Conservation (phyloP, 768 basidiomycete species). For the Collybia sp. region DNA sequence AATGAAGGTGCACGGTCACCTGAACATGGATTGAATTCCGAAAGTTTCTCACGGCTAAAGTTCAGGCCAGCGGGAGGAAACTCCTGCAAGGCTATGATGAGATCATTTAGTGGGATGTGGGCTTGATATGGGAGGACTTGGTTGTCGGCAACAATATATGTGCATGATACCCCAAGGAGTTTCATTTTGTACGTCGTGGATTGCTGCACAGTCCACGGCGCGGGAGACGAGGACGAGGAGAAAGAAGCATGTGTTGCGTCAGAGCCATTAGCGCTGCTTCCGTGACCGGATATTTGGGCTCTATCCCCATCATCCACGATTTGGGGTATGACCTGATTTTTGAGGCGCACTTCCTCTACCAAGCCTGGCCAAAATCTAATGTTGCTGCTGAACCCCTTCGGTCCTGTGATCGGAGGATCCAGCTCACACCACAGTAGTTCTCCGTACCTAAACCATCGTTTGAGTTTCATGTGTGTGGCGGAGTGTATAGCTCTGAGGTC, state of each 20-base stretch:
- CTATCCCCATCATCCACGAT: neutral
- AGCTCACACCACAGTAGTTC: constrained; percentile 73
- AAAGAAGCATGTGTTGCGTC: constrained; percentile 4
- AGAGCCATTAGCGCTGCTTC: constrained; percentile 16
- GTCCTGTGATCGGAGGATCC: constrained; percentile 40
- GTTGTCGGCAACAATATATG: constrained; percentile 45
- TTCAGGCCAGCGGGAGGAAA: constrained; percentile 39
- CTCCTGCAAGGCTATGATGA: constrained; percentile 45
- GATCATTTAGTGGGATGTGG: constrained; percentile 45
- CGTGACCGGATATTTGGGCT: constrained; percentile 8
- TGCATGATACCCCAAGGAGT: constrained; percentile 53
- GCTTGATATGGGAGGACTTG: constrained; percentile 75
- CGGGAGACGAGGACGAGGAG: too few relatives aligned
- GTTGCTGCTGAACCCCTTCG: constrained; percentile 28
- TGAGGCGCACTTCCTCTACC: constrained; percentile 53
- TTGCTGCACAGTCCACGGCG: constrained; percentile 58
- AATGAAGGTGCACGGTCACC: constrained; percentile 29
- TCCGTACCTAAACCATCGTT: constrained; percentile 60
- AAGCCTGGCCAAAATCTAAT: constrained; percentile 75
- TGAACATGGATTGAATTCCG: constrained; percentile 51
- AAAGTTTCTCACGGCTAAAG: constrained; percentile 32
- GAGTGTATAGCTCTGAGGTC: constrained; percentile 59
- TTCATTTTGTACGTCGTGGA: constrained; percentile 63
- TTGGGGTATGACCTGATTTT: constrained; percentile 34
- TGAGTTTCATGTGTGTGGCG: constrained; percentile 36